Evolutionary conservation across 352 stramenopile species (phyloP).

Genomic region (Pythium dissimile): DNA sequence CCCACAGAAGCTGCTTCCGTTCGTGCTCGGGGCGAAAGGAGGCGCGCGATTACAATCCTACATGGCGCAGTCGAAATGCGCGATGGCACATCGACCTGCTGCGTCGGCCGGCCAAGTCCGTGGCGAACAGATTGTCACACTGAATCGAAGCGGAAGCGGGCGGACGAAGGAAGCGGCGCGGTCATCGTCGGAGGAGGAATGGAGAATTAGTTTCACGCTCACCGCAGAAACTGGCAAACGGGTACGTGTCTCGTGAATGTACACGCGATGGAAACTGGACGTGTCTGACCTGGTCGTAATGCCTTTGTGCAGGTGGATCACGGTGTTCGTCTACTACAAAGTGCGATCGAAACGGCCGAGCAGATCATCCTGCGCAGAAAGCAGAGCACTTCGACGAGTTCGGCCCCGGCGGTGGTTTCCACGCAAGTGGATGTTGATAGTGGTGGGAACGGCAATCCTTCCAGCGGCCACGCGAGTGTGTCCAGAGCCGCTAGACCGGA

Average conservation of each 20-base stretch:
- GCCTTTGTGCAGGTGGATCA: conserved; percentile 20
- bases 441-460: conserved; percentile 29
- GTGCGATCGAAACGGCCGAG: conserved; percentile 18
- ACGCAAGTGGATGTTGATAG: conserved; percentile 23
- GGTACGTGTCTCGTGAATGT: conserved; percentile 27
- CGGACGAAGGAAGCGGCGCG: no score
- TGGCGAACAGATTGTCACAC: conserved; percentile 1
- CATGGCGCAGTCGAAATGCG: conserved; percentile 52
- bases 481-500: conserved; percentile 19
- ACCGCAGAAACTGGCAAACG: conserved; percentile 44
- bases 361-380: conserved; percentile 12
- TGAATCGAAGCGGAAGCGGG: not conserved
- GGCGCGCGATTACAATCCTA: conserved; percentile 48
- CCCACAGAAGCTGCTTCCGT: conserved; percentile 33
- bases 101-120: not conserved
- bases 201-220: conserved; percentile 50
- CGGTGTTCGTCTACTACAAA: conserved; percentile 17
- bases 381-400: not conserved
- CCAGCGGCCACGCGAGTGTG: conserved; percentile 28
- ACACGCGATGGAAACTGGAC: conserved; percentile 27
- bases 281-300: not conserved
- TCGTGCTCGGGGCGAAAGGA: conserved; percentile 45
- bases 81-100: conserved; percentile 43
- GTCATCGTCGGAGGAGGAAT: conserved; percentile 3
- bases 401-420: conserved; percentile 6